These are phyloP conservation scores for Meyerozyma carpophila DNA, from an alignment of 1,139 yeast species.

Conservation along the genomic window DNA sequence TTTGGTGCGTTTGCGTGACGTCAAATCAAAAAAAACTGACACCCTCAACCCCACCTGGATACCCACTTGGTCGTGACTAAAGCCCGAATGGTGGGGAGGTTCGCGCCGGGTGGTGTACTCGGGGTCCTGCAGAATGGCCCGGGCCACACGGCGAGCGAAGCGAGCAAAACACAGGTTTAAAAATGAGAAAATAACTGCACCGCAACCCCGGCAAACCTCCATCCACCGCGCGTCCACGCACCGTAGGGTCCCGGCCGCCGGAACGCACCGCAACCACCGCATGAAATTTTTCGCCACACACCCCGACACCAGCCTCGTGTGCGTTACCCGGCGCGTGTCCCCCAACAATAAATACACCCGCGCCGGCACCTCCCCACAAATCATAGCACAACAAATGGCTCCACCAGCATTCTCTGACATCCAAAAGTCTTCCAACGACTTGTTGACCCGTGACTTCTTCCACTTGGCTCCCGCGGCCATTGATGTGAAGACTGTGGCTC, in stretches of 20 bases:
- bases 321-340: background rate
- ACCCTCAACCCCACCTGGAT: background rate
- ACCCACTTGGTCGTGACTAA: background rate
- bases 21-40: background rate
- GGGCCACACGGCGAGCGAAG: too few species aligned
- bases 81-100: background rate
- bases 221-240: background rate
- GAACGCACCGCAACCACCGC: too few species aligned
- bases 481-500: constrained; percentile 89
- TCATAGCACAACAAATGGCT: constrained; percentile 24
- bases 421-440: constrained; percentile 84
- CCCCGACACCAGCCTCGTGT: constrained; percentile 2
- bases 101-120: background rate
- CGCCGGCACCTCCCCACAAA: constrained; percentile 1
- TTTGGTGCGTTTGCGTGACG: background rate
- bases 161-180: too few species aligned
- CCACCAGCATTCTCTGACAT: constrained; percentile 86
- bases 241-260: too few species aligned
- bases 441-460: constrained; percentile 88
- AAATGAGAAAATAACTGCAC: too few species aligned
- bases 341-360: constrained; percentile 1
- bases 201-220: background rate
- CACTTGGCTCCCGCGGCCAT: constrained; percentile 83
- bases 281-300: constrained; percentile 3
- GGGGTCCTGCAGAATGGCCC: background rate